Percentiles rank a stretch among this genome's conserved stretches.
These are phyloP conservation scores for Auricularia heimuer DNA, from an alignment of 768 basidiomycete species.

Conservation along the genomic window DNA sequence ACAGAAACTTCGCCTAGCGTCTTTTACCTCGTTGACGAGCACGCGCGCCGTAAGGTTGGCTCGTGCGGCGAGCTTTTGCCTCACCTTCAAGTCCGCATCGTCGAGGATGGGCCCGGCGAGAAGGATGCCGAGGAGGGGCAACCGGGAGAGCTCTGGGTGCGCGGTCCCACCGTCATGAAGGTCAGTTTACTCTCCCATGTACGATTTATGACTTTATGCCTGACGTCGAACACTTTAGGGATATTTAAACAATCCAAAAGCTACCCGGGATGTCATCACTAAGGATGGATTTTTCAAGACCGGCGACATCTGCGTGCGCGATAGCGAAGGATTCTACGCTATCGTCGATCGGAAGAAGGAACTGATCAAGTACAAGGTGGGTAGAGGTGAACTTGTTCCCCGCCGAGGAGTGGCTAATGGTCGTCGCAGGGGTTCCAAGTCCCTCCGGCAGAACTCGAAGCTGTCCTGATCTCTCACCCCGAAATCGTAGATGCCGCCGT, in stretches of 20 bases:
- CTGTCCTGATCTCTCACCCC: constrained; percentile 61
- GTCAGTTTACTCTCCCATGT: constrained; percentile 19
- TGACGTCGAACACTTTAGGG: constrained; percentile 28
- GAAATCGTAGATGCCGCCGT: constrained; percentile 74
- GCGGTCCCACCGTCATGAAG: constrained; percentile 76
- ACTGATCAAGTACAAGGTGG: constrained; percentile 63
- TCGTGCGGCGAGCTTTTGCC: constrained; percentile 57
- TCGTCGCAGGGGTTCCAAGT: constrained; percentile 53
- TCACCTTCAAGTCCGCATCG: constrained; percentile 64
- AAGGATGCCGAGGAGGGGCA: constrained; percentile 43
- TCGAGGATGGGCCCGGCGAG: constrained; percentile 45
- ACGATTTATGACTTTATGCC: too few species aligned
- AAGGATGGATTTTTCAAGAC: constrained; percentile 80
- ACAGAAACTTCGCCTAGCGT: constrained; percentile 77
- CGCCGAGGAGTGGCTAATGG: neutral
- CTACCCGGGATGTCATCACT: constrained; percentile 62
- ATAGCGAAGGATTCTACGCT: constrained; percentile 60
- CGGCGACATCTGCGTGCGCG: constrained; percentile 65
- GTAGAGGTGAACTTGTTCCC: too few species aligned
- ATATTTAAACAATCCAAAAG: constrained; percentile 61
- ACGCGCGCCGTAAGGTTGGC: constrained; percentile 43
- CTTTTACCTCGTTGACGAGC: constrained; percentile 39
- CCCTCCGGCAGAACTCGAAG: constrained; percentile 79
- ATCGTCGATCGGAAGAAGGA: constrained; percentile 57
- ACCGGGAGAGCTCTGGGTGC: constrained; percentile 74